Conservation (phyloP, 2,329 filamentous ascomycete genomes). For the Coniella lustricola region DNA sequence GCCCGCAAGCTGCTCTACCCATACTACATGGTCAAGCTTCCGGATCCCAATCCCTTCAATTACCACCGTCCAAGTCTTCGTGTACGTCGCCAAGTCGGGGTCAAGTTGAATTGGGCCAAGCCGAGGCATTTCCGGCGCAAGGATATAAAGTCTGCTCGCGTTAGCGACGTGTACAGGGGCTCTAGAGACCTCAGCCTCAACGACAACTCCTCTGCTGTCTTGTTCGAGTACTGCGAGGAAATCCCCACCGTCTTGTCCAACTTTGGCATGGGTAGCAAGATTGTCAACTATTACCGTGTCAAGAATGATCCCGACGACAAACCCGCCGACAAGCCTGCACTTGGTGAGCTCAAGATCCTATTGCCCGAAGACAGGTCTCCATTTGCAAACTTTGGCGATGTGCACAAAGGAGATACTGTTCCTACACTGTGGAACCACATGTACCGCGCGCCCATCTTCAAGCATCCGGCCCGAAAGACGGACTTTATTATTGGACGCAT, state of each 20-base stretch:
- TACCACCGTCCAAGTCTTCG: conserved; percentile 78
- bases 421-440: conserved; percentile 91
- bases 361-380: conserved; percentile 92
- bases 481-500: conserved; percentile 86
- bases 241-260: conserved; percentile 87
- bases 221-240: conserved; percentile 95
- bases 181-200: conserved; percentile 79
- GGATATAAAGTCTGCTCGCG: conserved; percentile 70
- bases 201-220: conserved; percentile 80
- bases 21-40: conserved; percentile 85
- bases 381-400: conserved; percentile 89
- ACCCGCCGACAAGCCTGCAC: conserved; percentile 67
- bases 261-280: conserved; percentile 92
- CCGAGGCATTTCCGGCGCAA: conserved; percentile 73
- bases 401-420: conserved; percentile 83
- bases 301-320: conserved; percentile 67
- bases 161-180: conserved; percentile 69
- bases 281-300: conserved; percentile 94
- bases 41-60: conserved; percentile 60
- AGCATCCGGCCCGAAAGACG: conserved; percentile 66
- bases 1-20: conserved; percentile 89
- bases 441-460: conserved; percentile 91
- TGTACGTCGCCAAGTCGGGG: conserved; percentile 60
- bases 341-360: conserved; percentile 83
- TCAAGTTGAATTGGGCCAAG: conserved; percentile 64